These are phyloP conservation scores for Phytophthora fragariae DNA, from an alignment of 352 stramenopile species.

Conservation along the genomic window DNA sequence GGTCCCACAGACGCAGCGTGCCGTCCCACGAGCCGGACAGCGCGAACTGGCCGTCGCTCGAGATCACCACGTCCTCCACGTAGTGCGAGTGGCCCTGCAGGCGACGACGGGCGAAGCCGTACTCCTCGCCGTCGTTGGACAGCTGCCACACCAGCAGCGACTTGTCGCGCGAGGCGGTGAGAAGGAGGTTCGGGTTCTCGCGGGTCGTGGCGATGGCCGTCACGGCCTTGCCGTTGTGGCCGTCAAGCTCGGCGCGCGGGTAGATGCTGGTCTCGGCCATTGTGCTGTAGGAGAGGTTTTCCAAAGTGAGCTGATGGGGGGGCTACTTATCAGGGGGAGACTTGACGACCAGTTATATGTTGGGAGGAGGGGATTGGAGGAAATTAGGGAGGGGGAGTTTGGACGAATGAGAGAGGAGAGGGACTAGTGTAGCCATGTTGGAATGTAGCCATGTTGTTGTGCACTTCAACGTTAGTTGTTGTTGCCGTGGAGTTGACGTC, in stretches of 20 bases:
- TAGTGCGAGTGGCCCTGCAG: slow-evolving; percentile 99
- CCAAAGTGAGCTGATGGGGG: slow-evolving; percentile 31
- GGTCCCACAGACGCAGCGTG: slow-evolving; percentile 99
- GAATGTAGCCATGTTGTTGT: no score
- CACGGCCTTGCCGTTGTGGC: slow-evolving; percentile 92
- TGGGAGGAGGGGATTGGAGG: background rate
- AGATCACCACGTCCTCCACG: slow-evolving; percentile 99
- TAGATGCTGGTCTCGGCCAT: slow-evolving; percentile 90
- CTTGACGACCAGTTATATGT: background rate
- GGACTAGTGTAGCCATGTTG: background rate
- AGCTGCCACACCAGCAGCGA: slow-evolving; percentile 89
- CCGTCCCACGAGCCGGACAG: slow-evolving; percentile 99
- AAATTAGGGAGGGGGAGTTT: background rate
- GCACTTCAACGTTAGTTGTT: background rate
- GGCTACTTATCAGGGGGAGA: background rate
- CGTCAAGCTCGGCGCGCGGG: slow-evolving; percentile 87
- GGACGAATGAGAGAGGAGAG: background rate
- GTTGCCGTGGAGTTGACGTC: background rate
- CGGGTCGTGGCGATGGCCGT: slow-evolving; percentile 97
- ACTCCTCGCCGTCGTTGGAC: slow-evolving; percentile 97
- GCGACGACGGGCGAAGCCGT: slow-evolving; percentile 97
- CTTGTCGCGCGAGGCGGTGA: slow-evolving; percentile 99
- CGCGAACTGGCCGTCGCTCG: slow-evolving; percentile 98
- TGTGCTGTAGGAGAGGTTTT: slow-evolving; percentile 30
- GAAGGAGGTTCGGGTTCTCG: slow-evolving; percentile 99